Base-by-base conservation (phyloP, 2,329 filamentous ascomycete species). In the Thermoascus crustaceus region DNA sequence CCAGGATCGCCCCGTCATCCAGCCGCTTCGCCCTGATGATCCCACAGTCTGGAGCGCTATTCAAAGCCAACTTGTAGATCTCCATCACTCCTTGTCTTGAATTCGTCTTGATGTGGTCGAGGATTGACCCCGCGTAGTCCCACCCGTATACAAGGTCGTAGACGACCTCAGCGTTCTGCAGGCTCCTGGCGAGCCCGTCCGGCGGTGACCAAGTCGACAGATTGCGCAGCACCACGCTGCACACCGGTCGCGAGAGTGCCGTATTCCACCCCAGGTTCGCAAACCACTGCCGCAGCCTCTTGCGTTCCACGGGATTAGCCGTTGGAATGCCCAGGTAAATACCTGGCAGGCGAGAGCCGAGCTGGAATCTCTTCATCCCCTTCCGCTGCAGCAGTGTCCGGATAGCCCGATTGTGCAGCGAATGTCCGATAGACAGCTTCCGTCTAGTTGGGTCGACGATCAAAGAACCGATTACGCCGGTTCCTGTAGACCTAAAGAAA, bases 231-330 rank as follows among this genome's bases (percentile, higher is more conserved):
- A 79, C 66, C 71, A 93, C 80, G 54, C 82, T 87, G 49, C 75
- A 80, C 0, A 82, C 71, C 0, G 76, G 67, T 7, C 73, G 69
- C 2, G 76, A 77, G 4, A 78, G 64, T 0, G 75, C 71, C 2
- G 74, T 81, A 50, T 93, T 87, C 88, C 88, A 95, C 9, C 89
- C 88, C 30, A 87, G 74, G 45, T 81, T 85, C n/a, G 80, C 76
- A 57, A 95, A 94, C 88, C 88, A 96, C 30, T 75, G 73, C n/a
- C 76, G 69, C 14, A 79, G 57, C 32, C 71, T 68, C 53, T 76
- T 79, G 10, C 74, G 68, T 48, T 80, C 76, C 3, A 71, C 63
- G 2, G 67, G 64, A 29, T 84, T 77, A 4, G 66, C 71, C n/a
- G 73, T 78, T 0, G 88, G 87, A 7, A 94, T 83, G 0, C 88